Evolutionary conservation across 495 filamentous ascomycete species (phyloP).

Genomic region (Penicillium parvum): DNA sequence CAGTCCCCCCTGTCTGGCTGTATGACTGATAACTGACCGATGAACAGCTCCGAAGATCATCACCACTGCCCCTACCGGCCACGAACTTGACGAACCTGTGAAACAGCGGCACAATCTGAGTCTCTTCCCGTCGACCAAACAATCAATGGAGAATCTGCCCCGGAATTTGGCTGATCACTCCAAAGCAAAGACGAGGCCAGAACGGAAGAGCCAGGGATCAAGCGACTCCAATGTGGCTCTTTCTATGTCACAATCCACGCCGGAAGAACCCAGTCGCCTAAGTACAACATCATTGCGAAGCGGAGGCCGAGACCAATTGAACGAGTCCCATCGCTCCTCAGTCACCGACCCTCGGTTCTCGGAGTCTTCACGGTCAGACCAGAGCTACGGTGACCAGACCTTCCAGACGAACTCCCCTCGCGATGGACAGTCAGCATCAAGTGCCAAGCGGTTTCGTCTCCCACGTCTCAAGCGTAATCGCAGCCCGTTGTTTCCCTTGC

Average conservation of each 20-base stretch:
- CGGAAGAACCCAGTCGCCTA: constrained; percentile 64
- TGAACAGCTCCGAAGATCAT: constrained; percentile 80
- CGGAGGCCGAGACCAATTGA: constrained; percentile 57
- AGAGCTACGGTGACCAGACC: constrained; percentile 71
- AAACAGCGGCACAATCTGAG: constrained; percentile 48
- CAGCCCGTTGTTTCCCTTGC: constrained; percentile 81
- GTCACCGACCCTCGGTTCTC: constrained; percentile 70
- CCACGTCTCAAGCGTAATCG: constrained; percentile 78
- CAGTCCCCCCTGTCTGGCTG: not conserved
- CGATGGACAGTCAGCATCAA: constrained; percentile 39
- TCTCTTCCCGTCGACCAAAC: constrained; percentile 29
- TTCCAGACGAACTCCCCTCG: constrained; percentile 31
- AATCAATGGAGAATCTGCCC: constrained; percentile 33
- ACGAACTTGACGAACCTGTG: constrained; percentile 45
- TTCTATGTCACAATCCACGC: constrained; percentile 49
- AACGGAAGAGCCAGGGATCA: constrained; percentile 27
- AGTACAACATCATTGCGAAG: constrained; percentile 45
- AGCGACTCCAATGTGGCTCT: constrained; percentile 34
- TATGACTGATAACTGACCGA: not conserved
- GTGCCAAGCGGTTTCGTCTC: constrained; percentile 73
- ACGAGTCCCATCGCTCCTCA: constrained; percentile 64
- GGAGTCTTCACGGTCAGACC: constrained; percentile 89
- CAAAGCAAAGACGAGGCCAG: constrained; percentile 10
- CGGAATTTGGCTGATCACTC: constrained; percentile 10
- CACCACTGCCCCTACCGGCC: constrained; percentile 81